A percentile compares a stretch with the other conserved stretches of the same genome.
Conservation (phyloP, 495 filamentous ascomycete species). For the Staphylotrichum tortipilum region DNA sequence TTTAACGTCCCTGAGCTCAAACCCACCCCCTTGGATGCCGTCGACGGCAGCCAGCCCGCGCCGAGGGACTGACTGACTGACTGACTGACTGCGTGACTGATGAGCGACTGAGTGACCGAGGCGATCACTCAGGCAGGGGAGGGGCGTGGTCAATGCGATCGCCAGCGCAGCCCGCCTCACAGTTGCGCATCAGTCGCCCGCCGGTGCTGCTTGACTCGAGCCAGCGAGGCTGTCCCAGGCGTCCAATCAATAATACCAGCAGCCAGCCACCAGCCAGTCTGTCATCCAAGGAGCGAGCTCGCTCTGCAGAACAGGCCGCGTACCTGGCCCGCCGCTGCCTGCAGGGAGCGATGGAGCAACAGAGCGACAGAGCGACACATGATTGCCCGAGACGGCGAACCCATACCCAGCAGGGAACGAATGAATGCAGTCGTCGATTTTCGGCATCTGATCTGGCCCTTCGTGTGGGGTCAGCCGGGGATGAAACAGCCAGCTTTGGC, state of each 20-base stretch:
- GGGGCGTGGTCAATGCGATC: conserved; percentile 3
- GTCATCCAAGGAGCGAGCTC: too few species aligned
- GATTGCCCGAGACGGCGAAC: neutral
- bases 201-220: too few species aligned
- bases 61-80: too few species aligned
- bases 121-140: too few species aligned
- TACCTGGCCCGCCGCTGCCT: neutral
- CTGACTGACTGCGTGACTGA: too few species aligned
- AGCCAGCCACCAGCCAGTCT: neutral
- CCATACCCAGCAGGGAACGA: too few species aligned
- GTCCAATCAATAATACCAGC: too few species aligned
- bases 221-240: too few species aligned
- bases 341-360: too few species aligned
- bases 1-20: too few species aligned
- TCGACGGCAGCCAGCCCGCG: conserved; percentile 2
- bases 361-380: too few species aligned
- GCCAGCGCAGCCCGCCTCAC: conserved; percentile 1
- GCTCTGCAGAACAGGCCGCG: neutral
- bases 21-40: neutral
- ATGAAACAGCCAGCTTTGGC: conserved; percentile 3
- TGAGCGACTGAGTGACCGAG: too few species aligned
- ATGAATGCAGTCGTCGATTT: neutral
- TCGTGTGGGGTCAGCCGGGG: neutral
- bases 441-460: neutral
- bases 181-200: conserved; percentile 14